Percentiles rank a stretch among this genome's conserved stretches.
Evolutionary conservation across 768 basidiomycete genomes (phyloP).

Genomic region (Galerina marginata): DNA sequence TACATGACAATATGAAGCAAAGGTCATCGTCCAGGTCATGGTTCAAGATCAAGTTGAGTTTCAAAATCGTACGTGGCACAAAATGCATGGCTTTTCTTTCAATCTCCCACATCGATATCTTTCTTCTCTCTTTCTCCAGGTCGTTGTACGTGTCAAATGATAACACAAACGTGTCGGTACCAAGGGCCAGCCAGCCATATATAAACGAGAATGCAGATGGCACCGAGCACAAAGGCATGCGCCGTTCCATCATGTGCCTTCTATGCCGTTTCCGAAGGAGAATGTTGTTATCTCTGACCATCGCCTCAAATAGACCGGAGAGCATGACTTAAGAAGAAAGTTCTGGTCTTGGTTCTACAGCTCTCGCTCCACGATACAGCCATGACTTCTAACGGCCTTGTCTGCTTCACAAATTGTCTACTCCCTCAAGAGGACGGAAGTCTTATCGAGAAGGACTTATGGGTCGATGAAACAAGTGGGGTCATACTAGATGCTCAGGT

Average conservation of each 20-base stretch:
- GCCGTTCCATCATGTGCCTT: slow-evolving; percentile 15
- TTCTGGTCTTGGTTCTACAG: neutral
- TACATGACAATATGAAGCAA: neutral
- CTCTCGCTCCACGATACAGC: slow-evolving; percentile 2
- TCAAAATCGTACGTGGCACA: slow-evolving; percentile 6
- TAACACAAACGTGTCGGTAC: slow-evolving; percentile 12
- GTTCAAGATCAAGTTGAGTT: neutral
- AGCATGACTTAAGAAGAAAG: slow-evolving; percentile 10
- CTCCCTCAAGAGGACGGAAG: slow-evolving; percentile 82
- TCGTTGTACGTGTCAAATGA: slow-evolving; percentile 4
- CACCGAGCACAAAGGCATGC: slow-evolving; percentile 5
- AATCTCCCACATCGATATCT: neutral
- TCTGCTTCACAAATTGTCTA: slow-evolving; percentile 89
- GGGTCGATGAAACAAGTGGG: slow-evolving; percentile 80
- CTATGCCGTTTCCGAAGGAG: slow-evolving; percentile 2
- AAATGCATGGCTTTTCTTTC: neutral
- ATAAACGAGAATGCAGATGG: neutral
- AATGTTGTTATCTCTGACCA: slow-evolving; percentile 10
- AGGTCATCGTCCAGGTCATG: neutral
- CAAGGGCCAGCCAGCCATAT: slow-evolving; percentile 1
- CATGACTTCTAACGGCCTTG: slow-evolving; percentile 65
- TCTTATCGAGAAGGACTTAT: slow-evolving; percentile 75
- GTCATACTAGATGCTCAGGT: slow-evolving; percentile 81
- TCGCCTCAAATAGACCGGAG: slow-evolving; percentile 17
- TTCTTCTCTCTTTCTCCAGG: neutral